These are phyloP conservation scores for Saturnispora zaruensis DNA, from an alignment of 805 yeast species.

Conservation along the genomic window DNA sequence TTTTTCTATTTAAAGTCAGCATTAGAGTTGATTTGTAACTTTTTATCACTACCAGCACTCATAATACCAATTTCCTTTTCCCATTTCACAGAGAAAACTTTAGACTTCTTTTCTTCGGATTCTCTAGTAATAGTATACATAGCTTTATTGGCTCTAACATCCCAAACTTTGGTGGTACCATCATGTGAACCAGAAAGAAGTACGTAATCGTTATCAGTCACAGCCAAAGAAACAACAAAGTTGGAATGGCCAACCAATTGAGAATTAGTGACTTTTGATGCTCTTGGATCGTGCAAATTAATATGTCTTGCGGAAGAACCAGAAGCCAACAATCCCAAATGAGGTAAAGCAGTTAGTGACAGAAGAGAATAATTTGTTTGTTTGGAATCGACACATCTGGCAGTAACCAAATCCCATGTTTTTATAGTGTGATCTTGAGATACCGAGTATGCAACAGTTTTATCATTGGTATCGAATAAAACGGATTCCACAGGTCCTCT, in stretches of 20 bases:
- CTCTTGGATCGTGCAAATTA: conserved; percentile 85
- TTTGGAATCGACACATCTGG: conserved; percentile 78
- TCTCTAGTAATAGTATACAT: conserved; percentile 79
- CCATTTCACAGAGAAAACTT: conserved; percentile 88
- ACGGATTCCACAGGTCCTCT: conserved; percentile 82
- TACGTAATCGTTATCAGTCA: conserved; percentile 74
- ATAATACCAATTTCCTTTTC: conserved; percentile 68
- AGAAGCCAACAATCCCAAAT: conserved; percentile 65
- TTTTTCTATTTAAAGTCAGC: conserved; percentile 20
- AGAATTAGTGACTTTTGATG: conserved; percentile 52
- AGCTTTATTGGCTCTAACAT: conserved; percentile 74
- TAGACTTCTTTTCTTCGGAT: conserved; percentile 42
- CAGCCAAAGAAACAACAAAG: conserved; percentile 73
- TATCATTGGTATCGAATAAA: conserved; percentile 61
- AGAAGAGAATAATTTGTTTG: conserved; percentile 79
- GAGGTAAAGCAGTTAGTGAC: conserved; percentile 61
- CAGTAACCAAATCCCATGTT: conserved; percentile 93
- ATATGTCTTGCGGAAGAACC: conserved; percentile 99
- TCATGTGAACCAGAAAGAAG: conserved; percentile 89
- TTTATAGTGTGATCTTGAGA: conserved; percentile 92
- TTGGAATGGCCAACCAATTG: conserved; percentile 86
- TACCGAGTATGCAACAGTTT: conserved; percentile 83
- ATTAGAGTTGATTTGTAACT: conserved; percentile 65
- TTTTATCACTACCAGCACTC: conserved; percentile 92
- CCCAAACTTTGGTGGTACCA: conserved; percentile 95